phyloP scores from a whole-genome alignment of 1,284 basidiomycete species.

The Quambalaria eucalypti region DNA sequence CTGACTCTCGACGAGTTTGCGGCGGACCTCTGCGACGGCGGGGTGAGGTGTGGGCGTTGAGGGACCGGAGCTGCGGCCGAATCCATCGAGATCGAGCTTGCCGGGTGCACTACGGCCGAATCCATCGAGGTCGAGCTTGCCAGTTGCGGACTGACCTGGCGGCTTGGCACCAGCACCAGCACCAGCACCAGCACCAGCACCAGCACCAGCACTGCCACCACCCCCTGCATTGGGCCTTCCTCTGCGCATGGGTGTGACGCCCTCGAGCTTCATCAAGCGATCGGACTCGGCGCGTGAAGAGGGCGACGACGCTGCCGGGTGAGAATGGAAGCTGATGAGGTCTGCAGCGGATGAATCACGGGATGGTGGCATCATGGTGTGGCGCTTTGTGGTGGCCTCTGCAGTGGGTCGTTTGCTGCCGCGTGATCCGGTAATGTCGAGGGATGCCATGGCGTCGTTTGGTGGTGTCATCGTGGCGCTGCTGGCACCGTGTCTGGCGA shows the following conservation, averaged over 20 bases:
- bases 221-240: constrained; percentile 41
- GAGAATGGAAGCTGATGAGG: constrained; percentile 1
- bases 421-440: no score
- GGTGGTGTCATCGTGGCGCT: no score
- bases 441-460: no score
- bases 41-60: neutral
- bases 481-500: no score
- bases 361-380: no score
- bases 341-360: no score
- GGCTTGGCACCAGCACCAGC: neutral
- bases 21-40: neutral
- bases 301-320: constrained; percentile 8
- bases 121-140: neutral
- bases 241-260: constrained; percentile 48
- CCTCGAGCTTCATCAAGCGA: constrained; percentile 22
- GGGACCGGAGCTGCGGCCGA: neutral
- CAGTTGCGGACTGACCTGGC: neutral
- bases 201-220: no score
- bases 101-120: neutral
- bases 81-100: neutral
- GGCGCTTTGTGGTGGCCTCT: no score
- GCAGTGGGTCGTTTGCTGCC: no score
- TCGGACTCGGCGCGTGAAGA: constrained; percentile 26
- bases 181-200: no score
- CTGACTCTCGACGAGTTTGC: no score